Evolutionary conservation across 768 basidiomycete species (phyloP).

Genomic region (Agrocybe praecox): DNA sequence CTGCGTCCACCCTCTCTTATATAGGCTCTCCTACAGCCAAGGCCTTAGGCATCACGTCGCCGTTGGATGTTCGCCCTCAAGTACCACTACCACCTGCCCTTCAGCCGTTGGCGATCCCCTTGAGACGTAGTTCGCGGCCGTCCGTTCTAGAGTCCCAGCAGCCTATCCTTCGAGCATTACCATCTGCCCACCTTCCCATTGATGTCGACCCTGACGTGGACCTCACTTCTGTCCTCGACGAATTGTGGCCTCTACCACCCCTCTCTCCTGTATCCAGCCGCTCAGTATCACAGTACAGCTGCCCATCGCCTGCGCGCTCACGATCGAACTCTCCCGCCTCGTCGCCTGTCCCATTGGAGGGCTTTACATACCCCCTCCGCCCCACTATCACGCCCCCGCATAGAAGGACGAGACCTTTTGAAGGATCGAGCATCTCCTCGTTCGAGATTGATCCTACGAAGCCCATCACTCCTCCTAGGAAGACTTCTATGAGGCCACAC

Average conservation of each 20-base stretch:
- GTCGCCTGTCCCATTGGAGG: constrained; percentile 14
- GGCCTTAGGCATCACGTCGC: constrained; percentile 38
- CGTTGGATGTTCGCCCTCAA: constrained; percentile 18
- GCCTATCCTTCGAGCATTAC: neutral
- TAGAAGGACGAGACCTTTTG: constrained; percentile 30
- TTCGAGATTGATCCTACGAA: constrained; percentile 14
- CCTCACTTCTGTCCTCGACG: constrained; percentile 40
- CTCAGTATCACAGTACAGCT: constrained; percentile 6
- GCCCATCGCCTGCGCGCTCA: constrained; percentile 7
- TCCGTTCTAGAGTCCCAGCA: neutral
- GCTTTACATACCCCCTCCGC: constrained; percentile 21
- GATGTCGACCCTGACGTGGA: constrained; percentile 31
- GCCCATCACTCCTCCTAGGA: constrained; percentile 10
- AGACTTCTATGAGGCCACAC: constrained; percentile 17
- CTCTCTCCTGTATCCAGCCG: constrained; percentile 22
- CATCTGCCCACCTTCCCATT: constrained; percentile 15
- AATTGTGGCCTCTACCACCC: constrained; percentile 41
- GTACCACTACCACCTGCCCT: constrained; percentile 11
- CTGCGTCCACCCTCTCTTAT: constrained; percentile 45
- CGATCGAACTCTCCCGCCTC: constrained; percentile 24
- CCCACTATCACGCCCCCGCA: constrained; percentile 19
- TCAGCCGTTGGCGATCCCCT: constrained; percentile 1
- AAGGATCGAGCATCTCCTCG: constrained; percentile 29
- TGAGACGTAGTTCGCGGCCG: neutral
- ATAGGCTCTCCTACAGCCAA: constrained; percentile 47